phyloP scores from a whole-genome alignment of 257 asterid species.

The Henckelia pumila region DNA sequence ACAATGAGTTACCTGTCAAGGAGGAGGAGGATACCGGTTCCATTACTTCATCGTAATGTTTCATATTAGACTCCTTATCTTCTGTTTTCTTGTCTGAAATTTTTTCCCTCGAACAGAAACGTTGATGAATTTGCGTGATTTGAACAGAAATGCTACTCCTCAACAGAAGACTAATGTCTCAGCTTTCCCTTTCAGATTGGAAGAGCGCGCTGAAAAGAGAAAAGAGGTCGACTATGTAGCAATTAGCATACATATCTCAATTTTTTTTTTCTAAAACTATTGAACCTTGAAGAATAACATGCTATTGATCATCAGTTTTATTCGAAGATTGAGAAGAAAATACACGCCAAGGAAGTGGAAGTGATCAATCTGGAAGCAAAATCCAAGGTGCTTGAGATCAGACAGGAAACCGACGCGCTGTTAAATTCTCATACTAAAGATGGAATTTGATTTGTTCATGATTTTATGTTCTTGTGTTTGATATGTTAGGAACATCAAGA shows the following conservation, averaged over 20 bases:
- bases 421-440: not conserved
- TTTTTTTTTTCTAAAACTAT: not conserved
- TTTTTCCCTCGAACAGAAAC: not conserved
- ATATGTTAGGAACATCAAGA: conserved; percentile 63
- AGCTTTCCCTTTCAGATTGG: conserved; percentile 66
- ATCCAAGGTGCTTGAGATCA: conserved; percentile 59
- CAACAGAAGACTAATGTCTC: conserved; percentile 45
- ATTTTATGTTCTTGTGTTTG: not conserved
- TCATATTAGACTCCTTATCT: conserved; percentile 7
- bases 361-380: conserved; percentile 60
- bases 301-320: conserved; percentile 55
- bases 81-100: not conserved
- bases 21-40: conserved; percentile 74
- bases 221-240: conserved; percentile 50
- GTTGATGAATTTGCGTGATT: conserved; percentile 21
- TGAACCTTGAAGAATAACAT: conserved; percentile 3
- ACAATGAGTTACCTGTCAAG: conserved; percentile 29
- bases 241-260: not conserved
- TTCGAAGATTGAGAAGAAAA: conserved; percentile 82
- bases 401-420: not conserved
- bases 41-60: conserved; percentile 64
- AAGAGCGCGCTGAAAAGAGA: conserved; percentile 78
- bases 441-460: conserved; percentile 13
- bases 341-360: conserved; percentile 72
- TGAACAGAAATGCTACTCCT: conserved; percentile 46